A percentile compares a stretch with the other conserved stretches of the same genome.
phyloP scores from a whole-genome alignment of 306 rosid genomes.

The Castanospermum australe region DNA sequence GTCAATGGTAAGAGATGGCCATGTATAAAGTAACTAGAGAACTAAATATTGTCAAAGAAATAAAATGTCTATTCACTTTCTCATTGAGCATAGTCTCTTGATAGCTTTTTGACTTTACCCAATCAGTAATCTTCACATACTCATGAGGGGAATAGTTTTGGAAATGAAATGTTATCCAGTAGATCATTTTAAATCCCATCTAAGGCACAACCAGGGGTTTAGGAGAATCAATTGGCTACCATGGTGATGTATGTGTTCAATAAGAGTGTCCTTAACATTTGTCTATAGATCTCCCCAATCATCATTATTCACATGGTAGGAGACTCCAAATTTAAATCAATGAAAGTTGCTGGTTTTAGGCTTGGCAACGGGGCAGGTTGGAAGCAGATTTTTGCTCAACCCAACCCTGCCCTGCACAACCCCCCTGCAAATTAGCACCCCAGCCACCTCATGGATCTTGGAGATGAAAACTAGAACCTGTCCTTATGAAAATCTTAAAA shows the following conservation, averaged over 20 bases:
- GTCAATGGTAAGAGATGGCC: background rate
- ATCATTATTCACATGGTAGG: background rate
- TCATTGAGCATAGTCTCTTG: background rate
- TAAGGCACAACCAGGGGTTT: background rate
- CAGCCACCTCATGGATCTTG: too few relatives aligned
- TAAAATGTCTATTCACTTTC: background rate
- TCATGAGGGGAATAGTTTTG: background rate
- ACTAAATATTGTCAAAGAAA: background rate
- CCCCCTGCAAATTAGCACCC: too few relatives aligned
- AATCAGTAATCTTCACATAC: background rate
- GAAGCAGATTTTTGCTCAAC: too few relatives aligned
- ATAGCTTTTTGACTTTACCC: background rate
- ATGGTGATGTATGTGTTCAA: background rate
- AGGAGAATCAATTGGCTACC: background rate
- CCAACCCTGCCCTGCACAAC: too few relatives aligned
- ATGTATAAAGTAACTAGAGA: background rate
- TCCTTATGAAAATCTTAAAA: too few relatives aligned
- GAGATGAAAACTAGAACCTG: too few relatives aligned
- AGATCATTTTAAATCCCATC: background rate
- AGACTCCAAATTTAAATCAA: background rate
- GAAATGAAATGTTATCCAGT: background rate
- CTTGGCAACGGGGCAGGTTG: too few relatives aligned
- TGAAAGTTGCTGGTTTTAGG: too few relatives aligned
- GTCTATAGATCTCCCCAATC: background rate
- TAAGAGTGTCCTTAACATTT: background rate